Evolutionary conservation across 2,329 filamentous ascomycete species (phyloP), one percentile per base, ranked within the genome.

Genomic region (Aspergillus sp.): DNA sequence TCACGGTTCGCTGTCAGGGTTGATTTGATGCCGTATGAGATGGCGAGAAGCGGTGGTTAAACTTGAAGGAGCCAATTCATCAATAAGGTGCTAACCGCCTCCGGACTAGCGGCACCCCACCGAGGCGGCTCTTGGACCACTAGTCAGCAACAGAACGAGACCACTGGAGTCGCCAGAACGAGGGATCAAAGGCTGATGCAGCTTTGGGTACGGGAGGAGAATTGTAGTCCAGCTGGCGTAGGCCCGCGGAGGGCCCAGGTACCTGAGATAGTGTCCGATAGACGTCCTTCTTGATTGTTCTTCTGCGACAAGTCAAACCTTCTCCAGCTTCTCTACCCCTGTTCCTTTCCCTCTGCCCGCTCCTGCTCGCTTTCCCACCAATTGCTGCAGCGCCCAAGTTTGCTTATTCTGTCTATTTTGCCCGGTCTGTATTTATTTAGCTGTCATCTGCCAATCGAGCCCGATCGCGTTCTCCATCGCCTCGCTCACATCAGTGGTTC

Each of bases 91-190:
- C 64, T 66, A 66, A 62, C 64, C 42, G 4, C 15, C 45, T 34
- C 3, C 4, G 47, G 61, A 11, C 51, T 68, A 69, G 66, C 17
- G 53, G 15, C 39, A 58, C 65, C 62, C 64, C 60, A 57, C 53
- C 58, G 50, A 58, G 59, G 65, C 66, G 63, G 68, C 66, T 69
- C 67, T 68, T 62, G 66, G 48, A 48, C 53, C 53, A 55, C 52
- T 55, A 55, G 41, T 43, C 15, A 45, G 13, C 41, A 39, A 30
- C 20, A 38, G 30, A 38, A 41, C 34, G 44, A 54, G 18, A 62
- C 59, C 63, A 48, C 52, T 44, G 56, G 53, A 48, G 39, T 50
- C 38, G 42, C 39, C 32, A 32, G 36, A 22, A 39, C 53, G 51
- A 54, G 41, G 51, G 42, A 38, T 20, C 36, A 42, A 34, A 51